Evolutionary conservation across 2,329 filamentous ascomycete species (phyloP), one percentile per base, ranked within the genome.

Genomic region (Calonectria multiphialidica): DNA sequence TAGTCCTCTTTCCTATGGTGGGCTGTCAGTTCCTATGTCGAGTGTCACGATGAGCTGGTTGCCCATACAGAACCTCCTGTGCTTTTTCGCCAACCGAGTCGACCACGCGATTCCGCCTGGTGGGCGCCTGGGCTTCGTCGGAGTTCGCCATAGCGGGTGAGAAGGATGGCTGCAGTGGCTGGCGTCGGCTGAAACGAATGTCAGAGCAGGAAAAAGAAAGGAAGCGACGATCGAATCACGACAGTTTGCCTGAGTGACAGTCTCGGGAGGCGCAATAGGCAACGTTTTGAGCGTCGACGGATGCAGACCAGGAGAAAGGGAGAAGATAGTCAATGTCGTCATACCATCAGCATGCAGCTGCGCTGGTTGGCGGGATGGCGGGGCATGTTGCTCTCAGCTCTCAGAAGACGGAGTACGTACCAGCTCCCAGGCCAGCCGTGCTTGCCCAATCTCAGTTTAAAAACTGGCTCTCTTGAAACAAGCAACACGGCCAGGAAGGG

Each of bases 1-100:
- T 92, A 92, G 80, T 98, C 96, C 76, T 96, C 92, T 74, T 90
- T 87, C 50, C 90, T 92, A 74, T 18, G 47, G 23, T 30, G 6
- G 35, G 6, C 16, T 57, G 55, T 73, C 49, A 72, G 72, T 12
- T 59, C 73, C 76, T 16, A 5, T 35, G n/a, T 28, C 25, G 10
- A 6, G 40, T 2, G 30, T 28, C 10, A 9, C 47, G 2, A 40
- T 23, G 18, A 6, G 16, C 5, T 21, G 2, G 12, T 40, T 23
- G 13, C 21, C 42, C 8, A 79, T 82, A 90, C 88, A 87, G 81
- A 73, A 89, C 86, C 76, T 88, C 85, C 71, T 88, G 86, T 23
- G 88, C 88, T 80, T 84, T 89, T 50, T 82, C 81, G 66, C 85
- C 82, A 13, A 88, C 82, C 0, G 84, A 82, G 25, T 84, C 77